Base-by-base conservation (phyloP, 495 filamentous ascomycete species). In the Staphylotrichum tortipilum region DNA sequence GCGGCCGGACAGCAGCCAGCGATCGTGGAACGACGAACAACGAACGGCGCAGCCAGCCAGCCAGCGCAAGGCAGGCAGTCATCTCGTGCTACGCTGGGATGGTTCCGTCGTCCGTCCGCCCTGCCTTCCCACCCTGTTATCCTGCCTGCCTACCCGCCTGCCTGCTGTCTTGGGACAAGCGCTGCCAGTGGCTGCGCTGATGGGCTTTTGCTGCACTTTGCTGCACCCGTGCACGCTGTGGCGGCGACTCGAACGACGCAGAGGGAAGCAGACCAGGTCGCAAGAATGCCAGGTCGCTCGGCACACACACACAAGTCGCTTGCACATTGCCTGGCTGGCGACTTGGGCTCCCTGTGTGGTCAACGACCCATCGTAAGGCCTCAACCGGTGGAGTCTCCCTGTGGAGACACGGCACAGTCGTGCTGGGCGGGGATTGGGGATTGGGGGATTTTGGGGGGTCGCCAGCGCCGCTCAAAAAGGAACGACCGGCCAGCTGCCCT, bases 291-390 rank as follows among this genome's bases (percentile, higher is more conserved):
- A 10, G 14, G 29, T 31, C n/a, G n/a, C n/a, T n/a, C n/a, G n/a
- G n/a, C n/a, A n/a, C n/a, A n/a, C n/a, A n/a, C n/a, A n/a, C n/a
- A n/a, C n/a, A 39, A 31, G 36, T 40, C 51, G 43, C 36, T 48
- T 57, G 54, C 53, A 46, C 10, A 53, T 60, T 53, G 51, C 45
- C 52, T 19, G 45, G 40, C 40, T 19, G 49, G 50, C 22, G 51
- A 63, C 60, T 63, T 63, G 63, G 55, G 56, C 39, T 7, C n/a
- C 46, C 42, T 55, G 60, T 59, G 56, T 63, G 60, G 60, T 63
- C 47, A 56, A 58, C 29, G 39, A 31, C 15, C 44, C 33, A 46
- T 38, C 49, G 47, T 65, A 55, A 58, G 63, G 58, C 60, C 50
- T 63, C 63, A 63, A 61, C 53, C 49, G 47, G 55, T 47, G 44